A percentile compares a stretch with the other conserved stretches of the same genome.
These are phyloP conservation scores for Durio zibethinus DNA, from an alignment of 345 rosid genomes.

Conservation along the genomic window DNA sequence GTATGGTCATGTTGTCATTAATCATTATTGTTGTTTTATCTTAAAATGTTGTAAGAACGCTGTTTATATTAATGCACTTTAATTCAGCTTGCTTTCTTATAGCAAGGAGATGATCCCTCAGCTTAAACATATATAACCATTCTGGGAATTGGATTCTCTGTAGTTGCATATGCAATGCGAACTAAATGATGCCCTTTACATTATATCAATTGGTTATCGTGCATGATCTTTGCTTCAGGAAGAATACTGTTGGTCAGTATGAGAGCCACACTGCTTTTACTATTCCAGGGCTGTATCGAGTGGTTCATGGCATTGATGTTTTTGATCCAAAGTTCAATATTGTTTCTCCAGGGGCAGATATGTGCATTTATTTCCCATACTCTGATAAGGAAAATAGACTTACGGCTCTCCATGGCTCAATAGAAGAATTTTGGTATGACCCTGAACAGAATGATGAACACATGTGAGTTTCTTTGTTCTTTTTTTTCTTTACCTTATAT, in stretches of 20 bases:
- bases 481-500: neutral
- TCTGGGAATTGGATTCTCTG: conserved; percentile 8
- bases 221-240: conserved; percentile 45
- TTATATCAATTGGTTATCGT: conserved; percentile 17
- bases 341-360: conserved; percentile 98
- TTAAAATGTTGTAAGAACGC: neutral
- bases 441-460: conserved; percentile 75
- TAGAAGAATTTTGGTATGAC: conserved; percentile 73
- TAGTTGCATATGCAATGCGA: neutral
- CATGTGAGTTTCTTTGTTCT: conserved; percentile 50
- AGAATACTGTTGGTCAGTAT: conserved; percentile 93
- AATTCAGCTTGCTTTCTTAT: neutral
- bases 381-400: conserved; percentile 61
- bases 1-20: neutral
- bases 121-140: neutral
- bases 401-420: conserved; percentile 75
- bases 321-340: conserved; percentile 98
- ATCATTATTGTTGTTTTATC: neutral
- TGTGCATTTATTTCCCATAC: conserved; percentile 87
- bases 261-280: conserved; percentile 94
- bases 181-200: neutral
- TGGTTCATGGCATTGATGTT: conserved; percentile 95
- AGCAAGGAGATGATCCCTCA: neutral
- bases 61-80: neutral
- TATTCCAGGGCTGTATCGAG: conserved; percentile 88